Conservation (phyloP, 2,329 filamentous ascomycete species). For the Zymoseptoria tritici region DNA sequence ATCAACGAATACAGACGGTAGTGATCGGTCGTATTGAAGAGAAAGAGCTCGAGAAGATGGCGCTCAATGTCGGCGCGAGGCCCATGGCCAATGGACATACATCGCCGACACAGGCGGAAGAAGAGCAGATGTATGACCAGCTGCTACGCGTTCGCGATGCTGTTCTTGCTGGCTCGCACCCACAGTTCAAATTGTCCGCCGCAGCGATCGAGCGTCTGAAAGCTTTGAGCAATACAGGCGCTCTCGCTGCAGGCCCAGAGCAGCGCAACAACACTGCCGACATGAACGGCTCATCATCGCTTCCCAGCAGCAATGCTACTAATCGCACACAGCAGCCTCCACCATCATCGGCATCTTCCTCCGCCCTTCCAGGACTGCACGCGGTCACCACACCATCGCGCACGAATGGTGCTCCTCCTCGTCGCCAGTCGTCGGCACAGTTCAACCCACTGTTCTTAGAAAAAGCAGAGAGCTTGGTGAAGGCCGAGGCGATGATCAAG, state of each 20-base stretch:
- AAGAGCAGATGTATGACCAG: slow-evolving; percentile 55
- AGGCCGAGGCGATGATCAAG: slow-evolving; percentile 72
- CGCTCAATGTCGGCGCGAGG: slow-evolving; percentile 10
- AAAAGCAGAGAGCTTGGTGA: slow-evolving; percentile 77
- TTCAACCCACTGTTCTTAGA: slow-evolving; percentile 78
- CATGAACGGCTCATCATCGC: slow-evolving; percentile 7
- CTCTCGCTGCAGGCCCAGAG: slow-evolving; percentile 2
- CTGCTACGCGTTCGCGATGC: slow-evolving; percentile 74
- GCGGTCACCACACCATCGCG: slow-evolving; percentile 2
- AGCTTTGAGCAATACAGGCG: slow-evolving; percentile 6
- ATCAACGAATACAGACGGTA: slow-evolving; percentile 13
- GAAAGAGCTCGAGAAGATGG: slow-evolving; percentile 11
- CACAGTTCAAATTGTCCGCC: slow-evolving; percentile 51
- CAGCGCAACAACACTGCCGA: slow-evolving; percentile 6
- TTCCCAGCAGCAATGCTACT: slow-evolving; percentile 12
- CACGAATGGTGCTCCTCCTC: slow-evolving; percentile 8
- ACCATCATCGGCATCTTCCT: slow-evolving; percentile 5
- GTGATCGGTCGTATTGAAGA: slow-evolving; percentile 6
- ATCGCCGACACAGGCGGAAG: slow-evolving; percentile 22
- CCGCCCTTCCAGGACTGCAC: slow-evolving; percentile 20
- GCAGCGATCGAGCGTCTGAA: slow-evolving; percentile 40
- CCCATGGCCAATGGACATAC: slow-evolving; percentile 10
- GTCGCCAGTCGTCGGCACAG: slow-evolving; percentile 34
- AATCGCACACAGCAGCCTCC: slow-evolving; percentile 16
- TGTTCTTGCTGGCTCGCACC: slow-evolving; percentile 69